Base-by-base conservation (phyloP, 805 yeast species). In the Ogataea corticis region DNA sequence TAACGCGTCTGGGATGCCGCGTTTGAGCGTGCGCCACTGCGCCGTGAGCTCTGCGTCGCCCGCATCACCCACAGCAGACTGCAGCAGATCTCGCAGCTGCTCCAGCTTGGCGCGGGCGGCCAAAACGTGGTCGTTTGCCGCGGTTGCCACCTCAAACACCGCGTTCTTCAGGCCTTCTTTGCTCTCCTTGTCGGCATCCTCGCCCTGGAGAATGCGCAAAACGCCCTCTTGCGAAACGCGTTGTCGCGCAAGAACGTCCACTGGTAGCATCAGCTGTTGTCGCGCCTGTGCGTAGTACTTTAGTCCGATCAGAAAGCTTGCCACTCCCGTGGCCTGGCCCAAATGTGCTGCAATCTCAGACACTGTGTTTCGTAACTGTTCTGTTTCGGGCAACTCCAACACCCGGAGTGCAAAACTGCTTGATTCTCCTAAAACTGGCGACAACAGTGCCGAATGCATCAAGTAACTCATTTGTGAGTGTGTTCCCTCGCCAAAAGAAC, bases 401-500 rank as follows among this genome's bases (percentile, higher is more conserved):
- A 80, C 57, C 33, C 65, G 60, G 12, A 77, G 71, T 0, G 79
- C 71, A 7, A 50, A 44, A 15, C 42, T 42, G 1, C 66, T 58
- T 1, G 82, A 76, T 0, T 87, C 87, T 1, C 84, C 73, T 7
- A 82, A 67, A 2, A 69, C 63, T 2, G 81, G 80, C 3, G 85
- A 77, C n/a, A 83, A 60, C 32, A 83, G 55, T 13, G 80, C 65
- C 4, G 80, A 80, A 54, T 83, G 88, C 7, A 80, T 71, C 13
- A 83, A 65, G 55, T 88, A 87, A 55, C 82, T 82, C 55, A 85
- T 66, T 61, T 86, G 94, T 1, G 95, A 84, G 54, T 75, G 75
- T 0, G 85, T 78, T 0, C 92, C 94, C 63, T 88, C 96, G 1
- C 96, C 96, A 56, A 76, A 83, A 1, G 87, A 76, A 41, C 90